Evolutionary conservation across 2,329 filamentous ascomycete species (phyloP).

Genomic region (Alternaria triticimaculans): DNA sequence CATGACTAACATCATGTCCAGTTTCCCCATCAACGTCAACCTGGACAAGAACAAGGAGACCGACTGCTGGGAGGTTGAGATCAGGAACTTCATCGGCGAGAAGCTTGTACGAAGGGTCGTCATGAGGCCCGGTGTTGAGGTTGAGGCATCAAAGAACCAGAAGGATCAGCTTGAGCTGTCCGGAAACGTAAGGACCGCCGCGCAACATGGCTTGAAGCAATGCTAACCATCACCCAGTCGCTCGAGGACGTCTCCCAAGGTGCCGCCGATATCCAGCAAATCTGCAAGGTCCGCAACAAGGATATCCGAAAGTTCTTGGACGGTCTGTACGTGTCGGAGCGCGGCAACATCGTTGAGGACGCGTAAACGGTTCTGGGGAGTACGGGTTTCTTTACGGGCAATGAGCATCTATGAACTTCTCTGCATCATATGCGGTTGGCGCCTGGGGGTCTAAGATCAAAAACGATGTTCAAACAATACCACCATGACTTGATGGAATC

Average conservation of each 20-base stretch:
- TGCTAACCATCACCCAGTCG: conserved; percentile 56
- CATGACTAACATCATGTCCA: conserved; percentile 23
- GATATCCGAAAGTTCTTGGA: conserved; percentile 99
- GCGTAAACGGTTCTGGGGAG: conserved; percentile 40
- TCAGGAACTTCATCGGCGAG: conserved; percentile 82
- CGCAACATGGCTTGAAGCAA: not conserved
- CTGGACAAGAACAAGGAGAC: conserved; percentile 95
- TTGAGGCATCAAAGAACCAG: conserved; percentile 86
- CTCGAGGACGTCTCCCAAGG: conserved; percentile 97
- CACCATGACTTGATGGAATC: conserved; percentile 38
- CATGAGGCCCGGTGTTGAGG: conserved; percentile 89
- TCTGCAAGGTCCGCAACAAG: conserved; percentile 99
- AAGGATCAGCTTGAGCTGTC: conserved; percentile 96
- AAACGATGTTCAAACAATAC: conserved; percentile 49
- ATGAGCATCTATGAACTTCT: conserved; percentile 50
- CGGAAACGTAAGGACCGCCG: conserved; percentile 68
- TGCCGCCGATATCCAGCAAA: conserved; percentile 99
- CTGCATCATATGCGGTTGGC: conserved; percentile 49
- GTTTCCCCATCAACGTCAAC: conserved; percentile 99
- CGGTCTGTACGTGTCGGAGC: conserved; percentile 99
- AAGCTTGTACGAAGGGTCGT: conserved; percentile 94
- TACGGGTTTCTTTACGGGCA: conserved; percentile 51
- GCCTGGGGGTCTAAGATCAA: conserved; percentile 49
- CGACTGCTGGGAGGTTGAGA: conserved; percentile 89
- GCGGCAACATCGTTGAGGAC: conserved; percentile 87